Evolutionary conservation across 2,329 filamentous ascomycete genomes (phyloP), one percentile per base, ranked within the genome.

Genomic region (Colletotrichum sp.): DNA sequence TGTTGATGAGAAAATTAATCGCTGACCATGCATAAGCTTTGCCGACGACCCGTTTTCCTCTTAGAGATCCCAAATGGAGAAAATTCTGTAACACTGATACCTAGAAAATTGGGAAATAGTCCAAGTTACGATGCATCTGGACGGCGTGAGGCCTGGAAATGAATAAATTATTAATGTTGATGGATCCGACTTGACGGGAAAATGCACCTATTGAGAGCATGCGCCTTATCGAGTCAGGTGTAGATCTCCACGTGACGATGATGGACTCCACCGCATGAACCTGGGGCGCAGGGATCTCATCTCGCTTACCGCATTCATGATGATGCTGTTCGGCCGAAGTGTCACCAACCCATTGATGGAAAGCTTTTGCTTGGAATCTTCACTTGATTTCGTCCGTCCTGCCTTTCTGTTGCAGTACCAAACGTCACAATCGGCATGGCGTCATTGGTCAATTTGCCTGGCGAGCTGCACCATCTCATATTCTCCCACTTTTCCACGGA

Each of bases 1-100:
- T 16, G 7, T 16, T 49, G 12, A 10, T 8, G 30, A 28, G 44
- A 15, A 28, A 6, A 10, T 34, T 10, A 12, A 6, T 36, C 57
- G 16, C 68, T 26, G 16, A n/a, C 36, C 21, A 12, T 15, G 6
- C 44, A 21, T 6, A n/a, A 73, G 71, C 36, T 69, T 73, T 12
- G 71, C 71, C 63, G 71, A 73, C 24, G 71, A 73, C 30, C 71
- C 71, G 21, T 73, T 69, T 59, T 73, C 71, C 5, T 73, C 71
- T 18, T 73, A 52, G n/a, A 52, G 44, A 5, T 13, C n/a, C 44
- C n/a, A 13, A 13, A 13, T 52, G n/a, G 0, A 3, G 12, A 13
- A 21, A 13, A 52, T 8, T 12, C 6, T 52, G 44, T 24, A 21
- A 4, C n/a, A 52, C 3, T 18, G 36, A 0, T 39, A 1, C 36